Evolutionary conservation across 495 filamentous ascomycete species (phyloP).

Genomic region (Xylaria palmicola): DNA sequence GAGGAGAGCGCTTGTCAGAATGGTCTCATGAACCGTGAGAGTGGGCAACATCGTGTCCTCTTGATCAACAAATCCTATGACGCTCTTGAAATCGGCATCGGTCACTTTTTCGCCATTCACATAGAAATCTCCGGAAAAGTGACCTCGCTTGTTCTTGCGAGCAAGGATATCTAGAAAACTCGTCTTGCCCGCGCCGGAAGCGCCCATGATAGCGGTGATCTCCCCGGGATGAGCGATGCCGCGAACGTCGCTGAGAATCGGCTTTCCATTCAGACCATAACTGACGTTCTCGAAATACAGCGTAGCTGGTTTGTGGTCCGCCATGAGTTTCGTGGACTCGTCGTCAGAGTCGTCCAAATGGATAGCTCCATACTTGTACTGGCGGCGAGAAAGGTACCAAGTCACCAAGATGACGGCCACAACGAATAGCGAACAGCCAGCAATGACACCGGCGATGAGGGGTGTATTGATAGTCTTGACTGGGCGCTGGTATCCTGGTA

Average conservation of each 20-base stretch:
- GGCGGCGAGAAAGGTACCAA: conserved; percentile 86
- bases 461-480: conserved; percentile 97
- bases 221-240: conserved; percentile 87
- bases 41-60: conserved; percentile 98
- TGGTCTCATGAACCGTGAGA: conserved; percentile 96
- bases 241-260: conserved; percentile 76
- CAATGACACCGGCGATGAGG: conserved; percentile 91
- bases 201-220: conserved; percentile 96
- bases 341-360: conserved; percentile 88
- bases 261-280: conserved; percentile 81
- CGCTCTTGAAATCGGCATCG: conserved; percentile 83
- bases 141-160: conserved; percentile 92
- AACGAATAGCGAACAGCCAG: conserved; percentile 80
- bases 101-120: conserved; percentile 89
- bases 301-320: conserved; percentile 86
- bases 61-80: conserved; percentile 96
- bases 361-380: conserved; percentile 68
- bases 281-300: conserved; percentile 86
- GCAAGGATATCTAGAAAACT: conserved; percentile 97
- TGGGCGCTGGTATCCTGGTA: conserved; percentile 84
- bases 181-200: conserved; percentile 95
- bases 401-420: conserved; percentile 78
- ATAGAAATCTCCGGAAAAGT: conserved; percentile 78
- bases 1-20: conserved; percentile 88
- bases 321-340: conserved; percentile 78